Conservation (phyloP, 495 filamentous ascomycete genomes). For the Aspergillus bridgeri region DNA sequence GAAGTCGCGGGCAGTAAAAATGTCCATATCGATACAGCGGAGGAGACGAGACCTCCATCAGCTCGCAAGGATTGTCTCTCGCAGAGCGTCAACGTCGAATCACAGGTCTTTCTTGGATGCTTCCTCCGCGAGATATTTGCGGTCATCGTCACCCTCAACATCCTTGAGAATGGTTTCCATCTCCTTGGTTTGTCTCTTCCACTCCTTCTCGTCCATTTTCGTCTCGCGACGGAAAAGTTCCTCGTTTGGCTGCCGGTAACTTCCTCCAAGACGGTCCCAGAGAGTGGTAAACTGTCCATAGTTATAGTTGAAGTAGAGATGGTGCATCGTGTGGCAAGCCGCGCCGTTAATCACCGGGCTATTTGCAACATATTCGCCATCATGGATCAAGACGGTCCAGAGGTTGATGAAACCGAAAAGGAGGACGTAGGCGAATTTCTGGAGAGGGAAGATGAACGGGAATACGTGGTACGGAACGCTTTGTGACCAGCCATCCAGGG, state of each 20-base stretch:
- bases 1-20: too few relatives aligned
- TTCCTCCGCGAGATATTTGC: slow-evolving; percentile 56
- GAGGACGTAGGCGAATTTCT: slow-evolving; percentile 82
- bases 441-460: slow-evolving; percentile 88
- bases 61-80: neutral
- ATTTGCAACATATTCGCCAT: slow-evolving; percentile 92
- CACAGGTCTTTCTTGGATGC: slow-evolving; percentile 43
- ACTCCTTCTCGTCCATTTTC: slow-evolving; percentile 81
- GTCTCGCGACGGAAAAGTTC: slow-evolving; percentile 83
- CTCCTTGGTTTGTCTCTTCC: slow-evolving; percentile 75
- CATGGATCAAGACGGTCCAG: slow-evolving; percentile 97
- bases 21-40: too few relatives aligned
- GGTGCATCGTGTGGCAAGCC: slow-evolving; percentile 95
- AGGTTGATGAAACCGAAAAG: slow-evolving; percentile 93
- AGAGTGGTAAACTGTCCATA: slow-evolving; percentile 96
- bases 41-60: neutral
- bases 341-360: slow-evolving; percentile 88
- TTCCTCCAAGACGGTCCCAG: slow-evolving; percentile 88
- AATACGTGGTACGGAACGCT: slow-evolving; percentile 91
- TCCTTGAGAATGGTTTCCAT: slow-evolving; percentile 82
- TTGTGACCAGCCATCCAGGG: slow-evolving; percentile 89
- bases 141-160: slow-evolving; percentile 86
- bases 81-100: neutral
- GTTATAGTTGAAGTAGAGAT: slow-evolving; percentile 98
- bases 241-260: slow-evolving; percentile 83